phyloP scores from a whole-genome alignment of 1,284 basidiomycete species.

The Moesziomyces sp. region DNA sequence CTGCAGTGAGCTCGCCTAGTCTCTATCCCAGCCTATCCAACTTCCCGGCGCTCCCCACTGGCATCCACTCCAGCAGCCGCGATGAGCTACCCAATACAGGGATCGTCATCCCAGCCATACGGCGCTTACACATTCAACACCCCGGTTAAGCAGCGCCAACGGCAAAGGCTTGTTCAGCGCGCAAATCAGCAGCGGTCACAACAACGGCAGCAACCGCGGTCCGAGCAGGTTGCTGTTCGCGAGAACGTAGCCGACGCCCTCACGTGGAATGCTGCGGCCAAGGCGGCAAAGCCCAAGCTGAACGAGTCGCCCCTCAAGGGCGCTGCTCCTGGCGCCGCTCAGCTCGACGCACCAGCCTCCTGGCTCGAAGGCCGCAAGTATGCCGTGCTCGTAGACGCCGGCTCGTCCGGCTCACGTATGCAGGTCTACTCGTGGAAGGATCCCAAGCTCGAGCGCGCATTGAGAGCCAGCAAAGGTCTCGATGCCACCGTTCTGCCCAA shows the following conservation, averaged over 20 bases:
- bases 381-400: slow-evolving; percentile 96
- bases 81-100: slow-evolving; percentile 50
- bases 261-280: slow-evolving; percentile 50
- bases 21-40: background rate
- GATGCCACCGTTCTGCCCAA: slow-evolving; percentile 74
- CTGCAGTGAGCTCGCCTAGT: background rate
- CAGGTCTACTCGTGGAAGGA: slow-evolving; percentile 98
- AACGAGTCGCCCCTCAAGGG: slow-evolving; percentile 45
- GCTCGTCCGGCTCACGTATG: slow-evolving; percentile 92
- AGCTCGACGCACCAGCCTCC: slow-evolving; percentile 36
- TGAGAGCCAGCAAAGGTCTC: slow-evolving; percentile 59
- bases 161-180: slow-evolving; percentile 2
- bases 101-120: slow-evolving; percentile 42
- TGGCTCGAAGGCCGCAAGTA: slow-evolving; percentile 71
- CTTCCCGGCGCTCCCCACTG: background rate
- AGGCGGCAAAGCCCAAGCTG: slow-evolving; percentile 23
- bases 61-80: background rate
- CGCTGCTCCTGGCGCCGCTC: slow-evolving; percentile 39
- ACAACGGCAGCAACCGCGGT: slow-evolving; percentile 16
- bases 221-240: slow-evolving; percentile 4
- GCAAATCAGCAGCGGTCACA: slow-evolving; percentile 5
- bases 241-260: slow-evolving; percentile 43
- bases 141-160: slow-evolving; percentile 27
- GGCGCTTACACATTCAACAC: slow-evolving; percentile 45
- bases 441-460: slow-evolving; percentile 72